A percentile compares a stretch with the other conserved stretches of the same genome.
phyloP scores from a whole-genome alignment of 805 yeast species.

The Candida adriatica region DNA sequence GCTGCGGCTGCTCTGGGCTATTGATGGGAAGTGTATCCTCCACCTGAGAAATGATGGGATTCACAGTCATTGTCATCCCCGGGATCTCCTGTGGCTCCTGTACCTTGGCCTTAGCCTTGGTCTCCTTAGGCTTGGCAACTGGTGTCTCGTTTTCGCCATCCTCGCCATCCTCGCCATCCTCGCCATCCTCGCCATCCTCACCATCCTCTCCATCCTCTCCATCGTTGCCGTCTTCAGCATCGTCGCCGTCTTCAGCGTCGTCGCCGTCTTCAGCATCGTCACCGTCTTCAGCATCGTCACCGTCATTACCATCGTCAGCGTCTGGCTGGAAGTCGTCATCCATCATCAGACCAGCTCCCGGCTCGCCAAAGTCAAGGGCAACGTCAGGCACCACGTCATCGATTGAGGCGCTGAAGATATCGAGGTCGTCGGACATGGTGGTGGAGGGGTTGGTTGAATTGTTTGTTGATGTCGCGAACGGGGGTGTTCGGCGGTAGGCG shows the following conservation, averaged over 20 bases:
- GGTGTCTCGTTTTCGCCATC: background rate
- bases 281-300: conserved; percentile 1
- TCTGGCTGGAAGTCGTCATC: too few relatives aligned
- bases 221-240: background rate
- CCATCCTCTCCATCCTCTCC: background rate
- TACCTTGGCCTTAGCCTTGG: background rate
- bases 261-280: background rate
- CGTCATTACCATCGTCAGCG: too few relatives aligned
- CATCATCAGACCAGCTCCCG: too few relatives aligned
- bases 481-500: too few relatives aligned
- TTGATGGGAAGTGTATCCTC: conserved; percentile 18
- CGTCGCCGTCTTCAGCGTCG: background rate
- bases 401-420: too few relatives aligned
- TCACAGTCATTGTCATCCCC: background rate
- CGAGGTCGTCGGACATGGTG: too few relatives aligned
- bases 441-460: too few relatives aligned
- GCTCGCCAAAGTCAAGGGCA: background rate
- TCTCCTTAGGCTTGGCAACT: background rate
- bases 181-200: background rate
- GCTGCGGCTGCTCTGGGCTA: conserved; percentile 19
- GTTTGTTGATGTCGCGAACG: too few relatives aligned
- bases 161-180: background rate
- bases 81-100: background rate
- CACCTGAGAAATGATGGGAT: conserved; percentile 1
- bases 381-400: background rate